These are phyloP conservation scores for Pleoardoris graminearum DNA, from an alignment of 2,329 filamentous ascomycete species.

Conservation along the genomic window DNA sequence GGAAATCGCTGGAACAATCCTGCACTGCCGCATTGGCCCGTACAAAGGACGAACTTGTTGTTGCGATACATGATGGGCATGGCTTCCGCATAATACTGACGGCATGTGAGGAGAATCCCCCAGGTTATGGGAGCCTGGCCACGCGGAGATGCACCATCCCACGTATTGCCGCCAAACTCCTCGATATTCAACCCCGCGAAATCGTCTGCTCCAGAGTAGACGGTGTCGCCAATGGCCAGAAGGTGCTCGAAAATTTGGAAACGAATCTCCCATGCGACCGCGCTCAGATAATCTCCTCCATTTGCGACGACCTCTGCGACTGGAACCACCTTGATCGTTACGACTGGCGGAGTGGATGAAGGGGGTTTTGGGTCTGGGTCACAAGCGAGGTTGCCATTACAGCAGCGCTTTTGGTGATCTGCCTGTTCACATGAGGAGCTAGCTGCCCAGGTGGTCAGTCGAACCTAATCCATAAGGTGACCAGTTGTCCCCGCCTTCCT, in stretches of 20 bases:
- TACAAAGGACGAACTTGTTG: slow-evolving; percentile 24
- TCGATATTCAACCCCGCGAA: slow-evolving; percentile 16
- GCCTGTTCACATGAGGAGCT: too few relatives aligned
- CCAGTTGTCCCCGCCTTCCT: too few relatives aligned
- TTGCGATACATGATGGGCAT: slow-evolving; percentile 20
- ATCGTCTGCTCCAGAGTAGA: slow-evolving; percentile 16
- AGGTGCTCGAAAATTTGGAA: slow-evolving; percentile 25
- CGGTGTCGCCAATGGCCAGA: slow-evolving; percentile 8
- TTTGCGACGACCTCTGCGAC: background rate
- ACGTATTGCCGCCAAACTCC: slow-evolving; percentile 7
- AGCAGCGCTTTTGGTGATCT: too few relatives aligned
- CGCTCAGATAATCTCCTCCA: background rate
- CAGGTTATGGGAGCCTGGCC: slow-evolving; percentile 15
- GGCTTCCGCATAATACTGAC: slow-evolving; percentile 21
- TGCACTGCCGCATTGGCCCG: slow-evolving; percentile 11
- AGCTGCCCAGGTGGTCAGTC: too few relatives aligned
- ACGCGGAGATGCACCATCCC: too few relatives aligned
- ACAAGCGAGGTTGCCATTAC: too few relatives aligned
- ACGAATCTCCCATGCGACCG: slow-evolving; percentile 21
- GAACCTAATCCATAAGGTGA: too few relatives aligned
- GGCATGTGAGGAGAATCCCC: slow-evolving; percentile 25
- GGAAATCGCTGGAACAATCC: slow-evolving; percentile 23
- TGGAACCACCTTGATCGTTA: background rate
- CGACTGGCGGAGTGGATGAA: background rate
- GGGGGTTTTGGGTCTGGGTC: too few relatives aligned